Evolutionary conservation across 768 basidiomycete genomes (phyloP).

Genomic region (Tulasnella sp.): DNA sequence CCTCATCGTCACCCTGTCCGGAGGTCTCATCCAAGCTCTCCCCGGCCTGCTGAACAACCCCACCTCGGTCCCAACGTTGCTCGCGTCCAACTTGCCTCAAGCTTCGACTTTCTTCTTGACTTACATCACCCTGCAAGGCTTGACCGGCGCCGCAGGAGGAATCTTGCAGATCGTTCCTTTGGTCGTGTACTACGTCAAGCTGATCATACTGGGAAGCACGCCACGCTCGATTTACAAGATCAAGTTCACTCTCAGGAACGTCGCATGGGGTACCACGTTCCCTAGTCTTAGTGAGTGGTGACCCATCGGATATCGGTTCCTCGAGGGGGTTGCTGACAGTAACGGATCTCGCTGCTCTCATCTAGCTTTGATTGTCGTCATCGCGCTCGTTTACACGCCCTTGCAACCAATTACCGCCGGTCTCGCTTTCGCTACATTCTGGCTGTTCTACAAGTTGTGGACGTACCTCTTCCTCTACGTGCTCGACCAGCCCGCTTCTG

Average conservation of each 20-base stretch:
- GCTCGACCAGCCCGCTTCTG: slow-evolving; percentile 65
- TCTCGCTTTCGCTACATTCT: slow-evolving; percentile 79
- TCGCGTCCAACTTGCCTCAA: slow-evolving; percentile 78
- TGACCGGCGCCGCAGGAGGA: slow-evolving; percentile 76
- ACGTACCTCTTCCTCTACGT: slow-evolving; percentile 82
- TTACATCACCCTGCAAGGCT: slow-evolving; percentile 80
- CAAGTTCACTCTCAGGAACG: slow-evolving; percentile 60
- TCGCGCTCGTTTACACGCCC: slow-evolving; percentile 66
- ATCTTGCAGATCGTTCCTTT: slow-evolving; percentile 79
- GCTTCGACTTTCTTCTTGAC: slow-evolving; percentile 92
- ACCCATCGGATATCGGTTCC: background rate
- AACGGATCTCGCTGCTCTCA: slow-evolving; percentile 65
- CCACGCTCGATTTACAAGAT: slow-evolving; percentile 83
- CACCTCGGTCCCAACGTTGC: slow-evolving; percentile 62
- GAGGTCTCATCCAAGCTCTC: slow-evolving; percentile 79
- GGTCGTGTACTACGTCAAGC: slow-evolving; percentile 86
- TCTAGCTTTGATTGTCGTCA: slow-evolving; percentile 51
- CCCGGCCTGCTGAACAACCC: slow-evolving; percentile 68
- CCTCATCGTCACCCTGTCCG: slow-evolving; percentile 82
- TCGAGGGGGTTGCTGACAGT: slow-evolving; percentile 50
- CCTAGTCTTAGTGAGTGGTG: slow-evolving; percentile 40
- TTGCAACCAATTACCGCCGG: slow-evolving; percentile 95
- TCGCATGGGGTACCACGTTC: slow-evolving; percentile 78
- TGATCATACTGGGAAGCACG: slow-evolving; percentile 84
- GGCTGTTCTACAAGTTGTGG: slow-evolving; percentile 63